Evolutionary conservation across 208 protist species (phyloP).

Genomic region (Acanthamoeba castellanii): DNA sequence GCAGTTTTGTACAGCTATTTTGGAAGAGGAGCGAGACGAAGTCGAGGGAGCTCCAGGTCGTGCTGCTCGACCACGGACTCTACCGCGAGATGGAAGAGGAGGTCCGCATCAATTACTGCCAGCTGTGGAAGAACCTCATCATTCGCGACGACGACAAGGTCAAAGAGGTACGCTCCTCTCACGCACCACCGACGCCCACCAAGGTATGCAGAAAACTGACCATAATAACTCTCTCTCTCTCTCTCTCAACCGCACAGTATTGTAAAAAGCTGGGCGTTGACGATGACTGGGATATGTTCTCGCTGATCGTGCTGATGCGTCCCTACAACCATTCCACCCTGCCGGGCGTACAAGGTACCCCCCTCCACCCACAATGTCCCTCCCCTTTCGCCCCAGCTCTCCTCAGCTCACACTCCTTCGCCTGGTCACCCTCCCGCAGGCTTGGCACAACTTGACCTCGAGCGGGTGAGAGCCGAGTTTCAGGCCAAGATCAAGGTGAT

Average conservation of each 20-base stretch:
- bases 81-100: constrained; percentile 92
- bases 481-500: constrained; percentile 20
- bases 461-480: background rate
- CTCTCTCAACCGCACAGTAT: background rate
- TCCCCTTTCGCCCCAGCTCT: background rate
- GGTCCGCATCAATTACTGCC: constrained; percentile 72
- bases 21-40: background rate
- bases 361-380: background rate
- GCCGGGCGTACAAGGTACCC: background rate
- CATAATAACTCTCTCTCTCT: background rate
- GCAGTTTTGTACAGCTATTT: background rate
- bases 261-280: constrained; percentile 11
- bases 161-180: background rate
- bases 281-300: constrained; percentile 48
- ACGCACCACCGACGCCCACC: background rate
- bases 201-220: background rate
- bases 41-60: constrained; percentile 77
- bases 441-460: constrained; percentile 17
- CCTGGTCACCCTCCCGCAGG: background rate
- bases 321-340: constrained; percentile 33
- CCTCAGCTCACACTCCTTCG: background rate
- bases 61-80: constrained; percentile 96
- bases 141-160: constrained; percentile 61
- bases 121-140: constrained; percentile 69
- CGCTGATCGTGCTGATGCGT: constrained; percentile 42